These are phyloP conservation scores for Aspergillus asperescens DNA, from an alignment of 495 filamentous ascomycete species.

Conservation along the genomic window DNA sequence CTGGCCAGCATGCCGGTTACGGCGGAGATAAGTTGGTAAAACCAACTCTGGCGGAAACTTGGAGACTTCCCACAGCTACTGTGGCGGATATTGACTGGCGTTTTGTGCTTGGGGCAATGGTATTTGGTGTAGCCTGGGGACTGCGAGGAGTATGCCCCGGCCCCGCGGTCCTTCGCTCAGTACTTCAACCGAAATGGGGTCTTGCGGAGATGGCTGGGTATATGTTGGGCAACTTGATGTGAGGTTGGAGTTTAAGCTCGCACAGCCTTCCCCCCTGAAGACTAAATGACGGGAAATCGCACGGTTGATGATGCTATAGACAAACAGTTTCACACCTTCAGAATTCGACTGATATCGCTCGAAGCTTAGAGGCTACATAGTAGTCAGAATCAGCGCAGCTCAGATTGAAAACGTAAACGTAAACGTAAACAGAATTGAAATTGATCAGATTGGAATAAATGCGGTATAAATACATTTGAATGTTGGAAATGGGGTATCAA, in stretches of 20 bases:
- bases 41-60: slow-evolving; percentile 42
- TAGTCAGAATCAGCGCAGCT: slow-evolving; percentile 7
- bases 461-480: slow-evolving; percentile 2
- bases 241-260: background rate
- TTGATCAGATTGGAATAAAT: background rate
- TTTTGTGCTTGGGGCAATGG: slow-evolving; percentile 46
- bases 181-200: slow-evolving; percentile 48
- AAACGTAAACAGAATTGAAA: background rate
- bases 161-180: slow-evolving; percentile 44
- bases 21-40: slow-evolving; percentile 14
- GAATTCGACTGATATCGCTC: background rate
- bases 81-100: slow-evolving; percentile 49
- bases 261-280: background rate
- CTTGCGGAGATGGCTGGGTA: slow-evolving; percentile 47
- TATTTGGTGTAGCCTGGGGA: slow-evolving; percentile 55
- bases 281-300: background rate
- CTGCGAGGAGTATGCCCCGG: slow-evolving; percentile 53
- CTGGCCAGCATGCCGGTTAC: slow-evolving; percentile 22
- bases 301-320: background rate
- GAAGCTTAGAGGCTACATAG: slow-evolving; percentile 14
- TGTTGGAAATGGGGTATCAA: slow-evolving; percentile 7
- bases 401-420: background rate
- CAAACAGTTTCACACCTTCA: background rate
- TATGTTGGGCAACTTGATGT: slow-evolving; percentile 36
- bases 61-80: slow-evolving; percentile 42